Percentiles rank a stretch among this genome's conserved stretches.
phyloP scores from a whole-genome alignment of 805 yeast species.

The Kodamaea leandrae region DNA sequence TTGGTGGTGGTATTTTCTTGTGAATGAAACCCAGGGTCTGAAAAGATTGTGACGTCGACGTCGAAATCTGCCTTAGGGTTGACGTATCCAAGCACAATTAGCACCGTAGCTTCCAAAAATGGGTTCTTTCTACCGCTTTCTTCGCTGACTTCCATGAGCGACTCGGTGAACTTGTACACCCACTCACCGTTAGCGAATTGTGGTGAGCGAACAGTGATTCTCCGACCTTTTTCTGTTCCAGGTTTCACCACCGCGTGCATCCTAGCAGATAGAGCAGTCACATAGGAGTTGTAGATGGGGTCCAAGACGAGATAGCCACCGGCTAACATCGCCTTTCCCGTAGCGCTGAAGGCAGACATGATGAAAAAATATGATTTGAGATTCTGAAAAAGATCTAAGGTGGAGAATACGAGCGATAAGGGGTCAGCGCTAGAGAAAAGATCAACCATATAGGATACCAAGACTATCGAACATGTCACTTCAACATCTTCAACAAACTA shows the following conservation, averaged over 20 bases:
- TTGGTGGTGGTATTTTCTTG: conserved; percentile 47
- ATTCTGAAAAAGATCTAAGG: not conserved
- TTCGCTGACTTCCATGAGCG: conserved; percentile 22
- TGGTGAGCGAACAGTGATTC: conserved; percentile 60
- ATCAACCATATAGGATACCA: no score
- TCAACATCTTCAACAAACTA: conserved; percentile 17
- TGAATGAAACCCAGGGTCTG: conserved; percentile 90
- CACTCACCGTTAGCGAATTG: conserved; percentile 74
- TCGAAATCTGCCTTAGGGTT: conserved; percentile 29
- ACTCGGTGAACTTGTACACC: conserved; percentile 44
- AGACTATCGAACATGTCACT: not conserved
- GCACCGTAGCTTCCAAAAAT: conserved; percentile 65
- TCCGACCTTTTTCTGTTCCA: conserved; percentile 6
- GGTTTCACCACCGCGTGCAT: conserved; percentile 69
- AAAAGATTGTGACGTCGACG: conserved; percentile 59
- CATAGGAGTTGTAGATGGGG: conserved; percentile 70
- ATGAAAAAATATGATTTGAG: not conserved
- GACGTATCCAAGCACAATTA: conserved; percentile 54
- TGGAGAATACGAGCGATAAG: no score
- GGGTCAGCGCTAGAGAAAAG: no score
- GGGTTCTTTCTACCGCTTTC: conserved; percentile 53
- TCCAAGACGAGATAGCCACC: conserved; percentile 94
- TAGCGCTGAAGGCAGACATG: conserved; percentile 73
- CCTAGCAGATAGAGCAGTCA: conserved; percentile 82
- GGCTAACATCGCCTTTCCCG: conserved; percentile 91